Evolutionary conservation across 352 stramenopile genomes (phyloP), one percentile per base, ranked within the genome.

Genomic region (Phytophthora chlamydospora): DNA sequence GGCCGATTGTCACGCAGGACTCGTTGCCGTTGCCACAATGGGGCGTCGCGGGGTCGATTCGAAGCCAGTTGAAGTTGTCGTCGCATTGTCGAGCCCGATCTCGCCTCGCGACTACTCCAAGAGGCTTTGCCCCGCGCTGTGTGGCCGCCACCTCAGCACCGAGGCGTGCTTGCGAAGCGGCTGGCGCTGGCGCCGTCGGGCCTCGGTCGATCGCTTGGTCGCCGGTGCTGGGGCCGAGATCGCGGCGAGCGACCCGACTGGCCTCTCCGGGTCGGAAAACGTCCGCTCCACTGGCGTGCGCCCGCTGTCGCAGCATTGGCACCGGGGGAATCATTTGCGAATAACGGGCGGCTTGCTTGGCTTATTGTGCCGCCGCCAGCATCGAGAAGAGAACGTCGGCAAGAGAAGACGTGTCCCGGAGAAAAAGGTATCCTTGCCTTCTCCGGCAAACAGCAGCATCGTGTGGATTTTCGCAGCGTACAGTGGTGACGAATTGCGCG

Each of bases 1-100:
- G 21, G 21, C 21, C 21, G 21, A 24, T 24, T 24, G 21, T 24
- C 21, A 24, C 21, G 21, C 21, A 24, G 21, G 21, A 24, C 21
- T 24, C 21, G 21, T 24, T 24, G 21, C 21, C 21, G 21, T 24
- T 24, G 21, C 21, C 21, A 24, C 21, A 24, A 24, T 24, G 21
- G 21, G 21, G 21, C 21, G 21, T 24, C 10, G 39, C 8, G 8
- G 2, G 34, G n/a, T 10, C 29, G 13, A 32, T 41, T 52, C 21
- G 41, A 47, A 4, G 32, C 17, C 61, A 65, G 24, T 69, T 62
- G 62, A 71, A 71, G 56, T 58, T 62, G 42, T 49, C 49, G 62
- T 58, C 44, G n/a, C 21, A 53, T 71, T 66, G 56, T 42, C 24
- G 46, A 48, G 24, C 35, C 40, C 17, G 31, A 6, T 13, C 33